phyloP scores from a whole-genome alignment of 176 grass and related monocot species.

The Metroxylon sagu region DNA sequence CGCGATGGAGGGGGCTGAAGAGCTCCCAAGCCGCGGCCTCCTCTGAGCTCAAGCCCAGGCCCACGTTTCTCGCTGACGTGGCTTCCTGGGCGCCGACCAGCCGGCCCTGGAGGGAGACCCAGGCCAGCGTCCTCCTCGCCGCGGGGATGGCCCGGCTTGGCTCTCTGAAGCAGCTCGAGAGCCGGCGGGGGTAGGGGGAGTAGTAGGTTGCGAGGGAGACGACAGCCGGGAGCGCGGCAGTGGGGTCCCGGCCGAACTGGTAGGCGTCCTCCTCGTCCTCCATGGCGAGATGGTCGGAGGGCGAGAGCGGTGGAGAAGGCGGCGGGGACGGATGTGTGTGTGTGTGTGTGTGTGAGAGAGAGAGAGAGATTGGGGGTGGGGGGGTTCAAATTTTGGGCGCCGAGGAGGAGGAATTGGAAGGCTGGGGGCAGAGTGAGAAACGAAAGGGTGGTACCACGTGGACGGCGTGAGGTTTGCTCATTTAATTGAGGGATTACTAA shows the following conservation, averaged over 20 bases:
- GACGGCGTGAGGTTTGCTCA: too few species aligned
- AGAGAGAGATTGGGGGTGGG: too few species aligned
- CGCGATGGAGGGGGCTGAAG: conserved; percentile 74
- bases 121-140: conserved; percentile 10
- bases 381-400: too few species aligned
- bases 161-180: conserved; percentile 41
- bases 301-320: conserved; percentile 3
- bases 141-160: conserved; percentile 23
- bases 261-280: conserved; percentile 14
- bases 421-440: too few species aligned
- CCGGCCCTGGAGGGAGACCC: neutral
- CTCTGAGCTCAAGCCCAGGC: conserved; percentile 17
- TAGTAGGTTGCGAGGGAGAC: conserved; percentile 10
- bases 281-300: conserved; percentile 18
- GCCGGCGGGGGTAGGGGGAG: conserved; percentile 23
- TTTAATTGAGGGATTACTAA: too few species aligned
- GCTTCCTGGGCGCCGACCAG: conserved; percentile 49
- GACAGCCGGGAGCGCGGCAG: neutral
- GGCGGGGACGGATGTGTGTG: neutral
- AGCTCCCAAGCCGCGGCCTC: conserved; percentile 65
- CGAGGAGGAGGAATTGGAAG: too few species aligned
- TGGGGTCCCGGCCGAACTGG: too few species aligned
- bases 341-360: too few species aligned
- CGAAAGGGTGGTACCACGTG: too few species aligned
- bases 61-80: conserved; percentile 16